Evolutionary conservation across 2,329 filamentous ascomycete species (phyloP), one percentile per base, ranked within the genome.

Genomic region (Apiospora kogelbergensis): DNA sequence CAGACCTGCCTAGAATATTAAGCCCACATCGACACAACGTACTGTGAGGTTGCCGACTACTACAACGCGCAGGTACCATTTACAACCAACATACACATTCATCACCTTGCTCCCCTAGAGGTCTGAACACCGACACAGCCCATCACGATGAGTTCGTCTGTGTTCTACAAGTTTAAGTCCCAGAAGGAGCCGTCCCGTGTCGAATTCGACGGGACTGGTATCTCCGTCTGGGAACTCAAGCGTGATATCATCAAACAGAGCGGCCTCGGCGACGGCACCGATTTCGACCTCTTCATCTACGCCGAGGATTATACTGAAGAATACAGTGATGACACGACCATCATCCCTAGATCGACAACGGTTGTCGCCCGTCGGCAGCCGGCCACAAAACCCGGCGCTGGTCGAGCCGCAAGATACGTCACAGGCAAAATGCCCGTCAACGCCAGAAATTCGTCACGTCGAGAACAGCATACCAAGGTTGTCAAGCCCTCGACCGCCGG

Each of bases 131-230:
- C 30, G 53, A 37, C 33, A 37, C 53, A 60, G 33, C 53, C 71
- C 67, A 70, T 79, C 84, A 89, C 78, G 78, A 98, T 98, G 95
- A 90, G 94, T 80, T 97, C 96, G 69, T 98, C 95, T 74, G 96
- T 99, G 79, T 98, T 98, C 84, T 99, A 98, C 93, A 97, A 97
- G 84, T 99, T 99, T n/a, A 98, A 98, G 84, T 98, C 95, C 75
- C 94, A 97, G 80, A 98, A 94, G 84, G 96, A 98, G 79, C 93
- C 94, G 70, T 94, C 94, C 69, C 90, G 95, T 78, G 94, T 99
- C 77, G 93, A 95, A 78, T 98, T 99, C 81, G 95, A 99, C 82
- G 96, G 96, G 79, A 98, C 95, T 76, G 94, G 94, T 81, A 97
- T 98, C 79, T 97, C 95, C 71, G 96, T 98, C 72, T 99, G 98